phyloP scores from a whole-genome alignment of 192 early-diverging fungal genomes.

The Phlyctochytrium arcticum region DNA sequence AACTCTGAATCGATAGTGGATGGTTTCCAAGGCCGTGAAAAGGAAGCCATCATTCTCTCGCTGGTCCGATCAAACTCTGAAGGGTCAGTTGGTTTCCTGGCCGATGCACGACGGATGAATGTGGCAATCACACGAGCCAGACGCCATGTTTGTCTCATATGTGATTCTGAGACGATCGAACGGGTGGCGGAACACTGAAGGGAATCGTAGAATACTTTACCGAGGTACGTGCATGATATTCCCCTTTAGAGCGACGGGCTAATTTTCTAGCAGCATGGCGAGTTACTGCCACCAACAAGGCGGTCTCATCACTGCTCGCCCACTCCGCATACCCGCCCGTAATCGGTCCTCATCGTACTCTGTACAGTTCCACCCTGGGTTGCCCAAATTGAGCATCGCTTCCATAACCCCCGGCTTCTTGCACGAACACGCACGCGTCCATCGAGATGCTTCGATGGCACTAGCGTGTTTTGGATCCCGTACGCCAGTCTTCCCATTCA shows the following conservation, averaged over 20 bases:
- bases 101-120: conserved; percentile 77
- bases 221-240: conserved; percentile 4
- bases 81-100: conserved; percentile 79
- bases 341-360: conserved; percentile 6
- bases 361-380: conserved; percentile 7
- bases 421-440: conserved; percentile 6
- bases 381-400: conserved; percentile 11
- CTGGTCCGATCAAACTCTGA: conserved; percentile 77
- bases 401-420: conserved; percentile 2
- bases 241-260: background rate
- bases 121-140: conserved; percentile 87
- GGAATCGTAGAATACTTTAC: conserved; percentile 18
- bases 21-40: conserved; percentile 90
- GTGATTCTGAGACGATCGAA: conserved; percentile 48
- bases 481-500: conserved; percentile 13
- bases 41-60: conserved; percentile 77
- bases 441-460: background rate
- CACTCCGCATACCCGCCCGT: conserved; percentile 1
- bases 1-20: conserved; percentile 49
- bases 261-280: too few relatives aligned
- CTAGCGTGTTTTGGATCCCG: conserved; percentile 7
- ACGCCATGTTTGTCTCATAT: conserved; percentile 79
- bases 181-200: conserved; percentile 8
- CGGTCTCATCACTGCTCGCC: background rate
- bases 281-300: too few relatives aligned